Percentiles rank a stretch among this genome's conserved stretches.
These are phyloP conservation scores for Phymatotrichopsis omnivora DNA, from an alignment of 2,329 filamentous ascomycete species.

Conservation along the genomic window DNA sequence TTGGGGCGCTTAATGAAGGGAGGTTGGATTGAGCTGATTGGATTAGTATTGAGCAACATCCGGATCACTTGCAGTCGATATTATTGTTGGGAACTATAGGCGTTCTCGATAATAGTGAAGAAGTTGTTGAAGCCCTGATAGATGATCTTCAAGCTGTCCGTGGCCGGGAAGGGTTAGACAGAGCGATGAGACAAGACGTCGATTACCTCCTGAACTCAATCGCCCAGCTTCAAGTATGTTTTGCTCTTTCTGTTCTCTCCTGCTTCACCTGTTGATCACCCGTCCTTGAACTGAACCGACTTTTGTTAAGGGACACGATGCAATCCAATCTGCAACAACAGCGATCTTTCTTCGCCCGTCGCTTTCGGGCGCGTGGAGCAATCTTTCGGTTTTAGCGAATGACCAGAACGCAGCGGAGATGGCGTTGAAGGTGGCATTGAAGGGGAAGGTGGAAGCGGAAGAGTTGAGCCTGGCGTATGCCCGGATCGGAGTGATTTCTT, in stretches of 20 bases:
- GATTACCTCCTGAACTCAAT: constrained; percentile 67
- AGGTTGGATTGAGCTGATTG: too few species aligned
- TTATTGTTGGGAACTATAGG: constrained; percentile 76
- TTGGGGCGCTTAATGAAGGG: neutral
- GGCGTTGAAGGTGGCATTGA: constrained; percentile 67
- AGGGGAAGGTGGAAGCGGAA: constrained; percentile 54
- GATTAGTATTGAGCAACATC: constrained; percentile 61
- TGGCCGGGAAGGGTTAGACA: constrained; percentile 52
- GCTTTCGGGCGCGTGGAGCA: constrained; percentile 69
- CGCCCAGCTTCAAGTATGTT: constrained; percentile 37
- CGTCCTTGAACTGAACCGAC: neutral
- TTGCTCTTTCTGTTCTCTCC: neutral
- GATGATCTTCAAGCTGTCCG: constrained; percentile 66
- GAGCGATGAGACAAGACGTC: constrained; percentile 56
- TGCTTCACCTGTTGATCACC: neutral
- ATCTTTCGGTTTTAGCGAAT: constrained; percentile 52
- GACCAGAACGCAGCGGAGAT: constrained; percentile 55
- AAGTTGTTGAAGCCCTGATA: constrained; percentile 68
- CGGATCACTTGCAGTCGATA: constrained; percentile 68
- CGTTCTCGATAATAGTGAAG: constrained; percentile 65
- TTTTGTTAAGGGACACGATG: constrained; percentile 10
- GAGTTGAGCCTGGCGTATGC: constrained; percentile 65
- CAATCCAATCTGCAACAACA: constrained; percentile 41
- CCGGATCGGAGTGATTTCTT: constrained; percentile 57
- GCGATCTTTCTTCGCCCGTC: constrained; percentile 69